These are phyloP conservation scores for Acacia acuminata DNA, from an alignment of 306 rosid genomes.

Conservation along the genomic window DNA sequence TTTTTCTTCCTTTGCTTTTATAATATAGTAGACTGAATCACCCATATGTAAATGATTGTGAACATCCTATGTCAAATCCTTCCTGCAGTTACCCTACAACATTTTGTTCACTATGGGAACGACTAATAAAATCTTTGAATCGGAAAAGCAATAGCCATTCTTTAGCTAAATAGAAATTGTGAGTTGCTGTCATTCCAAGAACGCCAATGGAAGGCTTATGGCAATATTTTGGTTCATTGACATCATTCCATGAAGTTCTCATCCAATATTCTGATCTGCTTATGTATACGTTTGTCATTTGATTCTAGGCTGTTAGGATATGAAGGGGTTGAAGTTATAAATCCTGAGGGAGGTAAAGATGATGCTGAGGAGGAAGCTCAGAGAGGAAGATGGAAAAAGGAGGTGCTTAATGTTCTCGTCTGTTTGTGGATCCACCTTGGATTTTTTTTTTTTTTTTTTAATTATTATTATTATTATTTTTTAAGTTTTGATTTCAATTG, in stretches of 20 bases:
- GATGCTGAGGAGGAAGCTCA: conserved; percentile 82
- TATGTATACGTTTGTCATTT: neutral
- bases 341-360: conserved; percentile 81
- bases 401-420: conserved; percentile 40
- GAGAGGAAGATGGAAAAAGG: conserved; percentile 80
- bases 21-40: neutral
- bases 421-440: conserved; percentile 1
- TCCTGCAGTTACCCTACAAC: neutral
- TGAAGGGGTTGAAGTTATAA: conserved; percentile 80
- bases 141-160: neutral
- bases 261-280: neutral
- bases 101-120: neutral
- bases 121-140: neutral
- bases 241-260: neutral
- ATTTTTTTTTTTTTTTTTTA: neutral
- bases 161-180: neutral
- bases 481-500: neutral
- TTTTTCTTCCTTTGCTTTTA: neutral
- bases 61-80: neutral
- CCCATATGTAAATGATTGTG: neutral
- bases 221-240: neutral
- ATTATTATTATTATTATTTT: too few relatives aligned
- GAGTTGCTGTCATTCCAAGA: neutral
- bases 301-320: conserved; percentile 44
- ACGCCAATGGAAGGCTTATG: neutral